phyloP scores from a whole-genome alignment of 305 asterid species.

The Caryopteris hybrid region DNA sequence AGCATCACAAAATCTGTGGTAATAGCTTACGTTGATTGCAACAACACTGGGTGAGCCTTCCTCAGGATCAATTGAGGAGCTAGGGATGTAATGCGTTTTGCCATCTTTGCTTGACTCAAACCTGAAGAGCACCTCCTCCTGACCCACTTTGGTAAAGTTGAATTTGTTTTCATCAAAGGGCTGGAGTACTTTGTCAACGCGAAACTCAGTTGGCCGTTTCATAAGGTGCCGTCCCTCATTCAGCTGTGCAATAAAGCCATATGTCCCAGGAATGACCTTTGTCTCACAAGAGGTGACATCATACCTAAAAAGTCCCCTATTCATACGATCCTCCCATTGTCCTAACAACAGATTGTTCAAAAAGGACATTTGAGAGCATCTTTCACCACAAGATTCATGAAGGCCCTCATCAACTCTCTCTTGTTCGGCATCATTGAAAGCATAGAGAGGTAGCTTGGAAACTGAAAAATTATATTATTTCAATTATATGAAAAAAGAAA shows the following conservation, averaged over 20 bases:
- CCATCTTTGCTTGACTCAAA: constrained; percentile 46
- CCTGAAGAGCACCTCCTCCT: constrained; percentile 67
- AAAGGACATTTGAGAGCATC: constrained; percentile 28
- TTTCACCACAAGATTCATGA: constrained; percentile 26
- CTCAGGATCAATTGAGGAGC: constrained; percentile 19
- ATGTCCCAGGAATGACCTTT: constrained; percentile 47
- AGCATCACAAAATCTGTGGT: not conserved
- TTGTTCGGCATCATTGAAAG: constrained; percentile 36
- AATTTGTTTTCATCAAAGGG: constrained; percentile 58
- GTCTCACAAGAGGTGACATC: constrained; percentile 66
- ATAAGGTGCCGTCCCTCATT: constrained; percentile 77
- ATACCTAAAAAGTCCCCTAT: constrained; percentile 54
- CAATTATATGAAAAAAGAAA: not conserved
- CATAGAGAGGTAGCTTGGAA: constrained; percentile 50
- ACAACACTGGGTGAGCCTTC: constrained; percentile 47
- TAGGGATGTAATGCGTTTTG: constrained; percentile 25
- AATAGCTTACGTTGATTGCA: constrained; percentile 54
- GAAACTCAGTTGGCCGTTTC: constrained; percentile 70
- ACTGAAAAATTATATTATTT: constrained; percentile 29
- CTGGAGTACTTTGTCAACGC: constrained; percentile 68
- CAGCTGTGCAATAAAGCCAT: constrained; percentile 65
- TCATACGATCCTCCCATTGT: constrained; percentile 66
- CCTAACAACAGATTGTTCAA: constrained; percentile 48
- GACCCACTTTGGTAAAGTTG: constrained; percentile 62
- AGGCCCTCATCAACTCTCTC: constrained; percentile 19